A percentile compares a stretch with the other conserved stretches of the same genome.
These are phyloP conservation scores for Tylopilus intermedius DNA, from an alignment of 768 basidiomycete species.

Conservation along the genomic window DNA sequence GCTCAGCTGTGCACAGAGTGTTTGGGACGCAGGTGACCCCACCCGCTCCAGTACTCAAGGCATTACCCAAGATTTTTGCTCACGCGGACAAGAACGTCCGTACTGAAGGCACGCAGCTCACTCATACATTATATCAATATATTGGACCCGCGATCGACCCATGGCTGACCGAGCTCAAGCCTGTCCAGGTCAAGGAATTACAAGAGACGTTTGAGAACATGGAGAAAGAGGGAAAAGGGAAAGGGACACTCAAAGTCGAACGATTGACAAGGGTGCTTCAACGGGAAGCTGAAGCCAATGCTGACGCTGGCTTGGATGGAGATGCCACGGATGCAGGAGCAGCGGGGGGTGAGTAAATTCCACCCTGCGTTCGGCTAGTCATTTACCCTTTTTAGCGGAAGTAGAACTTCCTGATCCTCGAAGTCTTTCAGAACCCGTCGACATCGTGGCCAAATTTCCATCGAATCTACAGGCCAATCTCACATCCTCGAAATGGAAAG, in stretches of 20 bases:
- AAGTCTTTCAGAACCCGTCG: conserved; percentile 73
- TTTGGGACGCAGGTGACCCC: conserved; percentile 78
- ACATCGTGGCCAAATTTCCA: conserved; percentile 74
- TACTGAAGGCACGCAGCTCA: conserved; percentile 78
- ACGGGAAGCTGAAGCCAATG: conserved; percentile 58
- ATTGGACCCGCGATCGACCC: conserved; percentile 81
- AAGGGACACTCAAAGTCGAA: conserved; percentile 74
- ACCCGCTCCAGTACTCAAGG: conserved; percentile 76
- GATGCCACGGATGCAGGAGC: conserved; percentile 42
- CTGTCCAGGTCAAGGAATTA: conserved; percentile 93
- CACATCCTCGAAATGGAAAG: conserved; percentile 96
- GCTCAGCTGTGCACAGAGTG: conserved; percentile 38
- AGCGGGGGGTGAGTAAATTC: conserved; percentile 43
- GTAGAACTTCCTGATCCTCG: conserved; percentile 66
- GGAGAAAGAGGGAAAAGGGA: conserved; percentile 82
- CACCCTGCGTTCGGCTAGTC: background rate
- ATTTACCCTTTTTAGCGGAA: conserved; percentile 33
- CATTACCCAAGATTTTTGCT: conserved; percentile 87
- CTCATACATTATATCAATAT: conserved; percentile 76
- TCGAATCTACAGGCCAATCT: conserved; percentile 67
- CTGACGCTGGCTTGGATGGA: conserved; percentile 31
- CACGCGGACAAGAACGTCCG: conserved; percentile 96
- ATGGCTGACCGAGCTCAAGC: conserved; percentile 86
- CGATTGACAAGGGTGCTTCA: conserved; percentile 73
- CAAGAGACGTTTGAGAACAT: conserved; percentile 83